These are phyloP conservation scores for Tuber umbilicatum DNA, from an alignment of 495 filamentous ascomycete genomes.

Conservation along the genomic window DNA sequence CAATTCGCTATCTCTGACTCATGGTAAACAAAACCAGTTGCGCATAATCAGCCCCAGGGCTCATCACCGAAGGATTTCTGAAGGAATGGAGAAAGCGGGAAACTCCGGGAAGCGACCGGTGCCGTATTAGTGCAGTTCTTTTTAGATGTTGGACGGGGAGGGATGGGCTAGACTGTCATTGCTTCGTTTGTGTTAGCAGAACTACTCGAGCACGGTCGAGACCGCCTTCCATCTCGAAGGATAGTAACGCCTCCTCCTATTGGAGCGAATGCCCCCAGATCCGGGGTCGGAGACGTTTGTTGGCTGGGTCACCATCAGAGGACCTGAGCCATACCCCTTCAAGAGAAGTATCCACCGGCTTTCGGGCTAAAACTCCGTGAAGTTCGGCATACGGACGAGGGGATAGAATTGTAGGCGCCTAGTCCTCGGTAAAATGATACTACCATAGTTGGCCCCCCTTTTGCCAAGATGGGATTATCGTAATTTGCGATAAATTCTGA, in stretches of 20 bases:
- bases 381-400: too few species aligned
- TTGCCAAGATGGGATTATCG: neutral
- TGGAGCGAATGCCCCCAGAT: too few species aligned
- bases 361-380: too few species aligned
- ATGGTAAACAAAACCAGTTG: neutral
- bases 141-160: neutral
- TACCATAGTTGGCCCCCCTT: too few species aligned
- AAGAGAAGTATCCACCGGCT: too few species aligned
- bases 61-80: neutral
- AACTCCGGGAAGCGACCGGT: neutral
- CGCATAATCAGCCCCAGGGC: slow-evolving; percentile 5
- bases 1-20: slow-evolving; percentile 6
- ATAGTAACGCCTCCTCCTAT: too few species aligned
- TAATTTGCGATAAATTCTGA: neutral
- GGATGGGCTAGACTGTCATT: neutral
- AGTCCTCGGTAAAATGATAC: neutral
- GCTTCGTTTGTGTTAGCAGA: too few species aligned
- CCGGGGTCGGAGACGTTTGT: too few species aligned
- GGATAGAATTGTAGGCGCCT: neutral
- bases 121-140: neutral
- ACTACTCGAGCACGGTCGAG: too few species aligned
- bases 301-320: too few species aligned
- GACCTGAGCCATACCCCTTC: too few species aligned
- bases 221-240: too few species aligned
- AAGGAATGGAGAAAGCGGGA: neutral